phyloP scores from a whole-genome alignment of 2,329 filamentous ascomycete genomes.

The Ustulina deusta region DNA sequence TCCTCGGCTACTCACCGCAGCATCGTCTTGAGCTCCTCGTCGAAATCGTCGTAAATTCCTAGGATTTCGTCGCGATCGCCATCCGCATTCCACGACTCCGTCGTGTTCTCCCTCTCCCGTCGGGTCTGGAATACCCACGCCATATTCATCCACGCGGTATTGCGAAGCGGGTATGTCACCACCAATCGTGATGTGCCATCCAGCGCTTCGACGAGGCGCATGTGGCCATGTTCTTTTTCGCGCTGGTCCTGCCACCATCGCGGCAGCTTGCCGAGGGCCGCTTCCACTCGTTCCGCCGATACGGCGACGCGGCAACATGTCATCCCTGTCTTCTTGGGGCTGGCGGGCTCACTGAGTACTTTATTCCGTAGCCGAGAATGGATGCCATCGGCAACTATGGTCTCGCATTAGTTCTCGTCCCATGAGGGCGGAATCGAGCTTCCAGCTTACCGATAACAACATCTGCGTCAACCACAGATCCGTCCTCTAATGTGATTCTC shows the following conservation, averaged over 20 bases:
- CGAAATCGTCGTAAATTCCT: slow-evolving; percentile 42
- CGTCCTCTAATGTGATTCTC: slow-evolving; percentile 42
- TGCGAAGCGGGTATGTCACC: slow-evolving; percentile 40
- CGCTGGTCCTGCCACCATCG: slow-evolving; percentile 41
- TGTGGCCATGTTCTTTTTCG: slow-evolving; percentile 26
- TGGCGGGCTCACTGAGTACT: slow-evolving; percentile 38
- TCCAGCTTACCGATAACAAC: slow-evolving; percentile 40
- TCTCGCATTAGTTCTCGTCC: background rate
- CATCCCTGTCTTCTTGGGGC: slow-evolving; percentile 41
- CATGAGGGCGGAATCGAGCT: background rate
- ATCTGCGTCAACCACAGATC: slow-evolving; percentile 41
- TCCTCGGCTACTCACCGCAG: slow-evolving; percentile 36
- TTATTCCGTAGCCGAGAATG: slow-evolving; percentile 43
- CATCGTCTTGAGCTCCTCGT: slow-evolving; percentile 35
- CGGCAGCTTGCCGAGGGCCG: slow-evolving; percentile 40
- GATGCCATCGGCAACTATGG: slow-evolving; percentile 44
- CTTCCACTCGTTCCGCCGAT: slow-evolving; percentile 38
- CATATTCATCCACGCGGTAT: slow-evolving; percentile 43
- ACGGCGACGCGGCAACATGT: slow-evolving; percentile 44
- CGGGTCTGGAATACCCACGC: slow-evolving; percentile 41
- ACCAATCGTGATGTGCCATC: slow-evolving; percentile 42
- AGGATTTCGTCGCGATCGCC: slow-evolving; percentile 41
- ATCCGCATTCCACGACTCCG: slow-evolving; percentile 43
- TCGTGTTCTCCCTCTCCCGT: slow-evolving; percentile 38
- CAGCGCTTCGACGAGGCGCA: slow-evolving; percentile 38